Percentiles rank a stretch among this genome's conserved stretches.
Evolutionary conservation across 2,329 filamentous ascomycete genomes (phyloP).

Genomic region (Cladophialophora carrionii): DNA sequence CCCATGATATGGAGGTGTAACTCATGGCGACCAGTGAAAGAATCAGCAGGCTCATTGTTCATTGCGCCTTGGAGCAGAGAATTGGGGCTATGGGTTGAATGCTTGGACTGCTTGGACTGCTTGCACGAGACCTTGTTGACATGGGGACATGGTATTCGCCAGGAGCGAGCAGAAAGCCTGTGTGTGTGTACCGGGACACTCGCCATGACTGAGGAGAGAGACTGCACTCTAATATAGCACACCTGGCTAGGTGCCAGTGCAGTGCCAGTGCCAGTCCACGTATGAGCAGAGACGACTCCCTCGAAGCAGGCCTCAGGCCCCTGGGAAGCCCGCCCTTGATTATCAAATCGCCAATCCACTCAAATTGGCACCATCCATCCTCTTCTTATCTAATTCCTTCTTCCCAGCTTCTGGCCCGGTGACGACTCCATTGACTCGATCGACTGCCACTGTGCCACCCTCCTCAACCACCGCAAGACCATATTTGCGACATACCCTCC

Average conservation of each 20-base stretch:
- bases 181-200: not conserved
- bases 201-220: not conserved
- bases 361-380: conserved; percentile 26
- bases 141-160: not conserved
- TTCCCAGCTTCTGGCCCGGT: not conserved
- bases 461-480: conserved; percentile 22
- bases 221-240: not conserved
- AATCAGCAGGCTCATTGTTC: not conserved
- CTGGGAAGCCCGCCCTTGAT: too few relatives aligned
- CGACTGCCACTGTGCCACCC: not conserved
- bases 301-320: not conserved
- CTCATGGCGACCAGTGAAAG: not conserved
- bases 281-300: not conserved
- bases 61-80: not conserved
- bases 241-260: not conserved
- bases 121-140: not conserved
- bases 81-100: not conserved
- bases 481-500: conserved; percentile 48
- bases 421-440: not conserved
- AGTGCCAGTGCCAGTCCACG: not conserved
- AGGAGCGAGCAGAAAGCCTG: not conserved
- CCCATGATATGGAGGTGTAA: not conserved
- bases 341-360: conserved; percentile 27
- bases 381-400: conserved; percentile 20
- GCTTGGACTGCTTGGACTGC: not conserved